Conservation (phyloP, 2,329 filamentous ascomycete species). For the Beauveria sp. region DNA sequence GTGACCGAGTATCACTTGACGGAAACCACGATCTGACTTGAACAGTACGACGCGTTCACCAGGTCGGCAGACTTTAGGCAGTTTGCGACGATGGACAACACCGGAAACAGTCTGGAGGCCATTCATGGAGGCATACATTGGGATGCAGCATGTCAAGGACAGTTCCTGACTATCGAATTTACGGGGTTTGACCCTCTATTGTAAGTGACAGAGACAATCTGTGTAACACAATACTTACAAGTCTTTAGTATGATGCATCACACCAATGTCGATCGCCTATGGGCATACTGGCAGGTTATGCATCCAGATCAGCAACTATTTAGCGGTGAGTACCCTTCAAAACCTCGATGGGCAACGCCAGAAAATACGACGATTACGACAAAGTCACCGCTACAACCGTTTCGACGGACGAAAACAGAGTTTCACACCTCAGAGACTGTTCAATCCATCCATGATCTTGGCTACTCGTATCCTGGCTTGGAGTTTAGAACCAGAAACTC, state of each 20-base stretch:
- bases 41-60: conserved; percentile 35
- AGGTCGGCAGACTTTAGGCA: conserved; percentile 27
- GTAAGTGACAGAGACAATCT: conserved; percentile 19
- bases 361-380: conserved; percentile 32
- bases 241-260: conserved; percentile 36
- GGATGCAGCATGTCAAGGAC: conserved; percentile 31
- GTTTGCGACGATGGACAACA: conserved; percentile 27
- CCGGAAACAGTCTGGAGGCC: conserved; percentile 34
- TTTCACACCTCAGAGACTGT: conserved; percentile 36
- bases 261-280: conserved; percentile 56
- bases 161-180: conserved; percentile 33
- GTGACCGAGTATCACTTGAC: conserved; percentile 13
- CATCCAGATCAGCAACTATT: conserved; percentile 28
- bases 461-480: conserved; percentile 33
- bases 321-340: conserved; percentile 25
- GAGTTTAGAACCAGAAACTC: conserved; percentile 26
- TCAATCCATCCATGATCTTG: conserved; percentile 25
- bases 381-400: conserved; percentile 42
- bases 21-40: conserved; percentile 9
- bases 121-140: conserved; percentile 37
- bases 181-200: conserved; percentile 40
- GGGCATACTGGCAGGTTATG: conserved; percentile 46
- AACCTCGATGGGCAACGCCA: conserved; percentile 33
- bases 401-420: conserved; percentile 31
- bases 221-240: neutral